Evolutionary conservation across 1,284 basidiomycete species (phyloP), one percentile per base, ranked within the genome.

Genomic region (Malassezia slooffiae): DNA sequence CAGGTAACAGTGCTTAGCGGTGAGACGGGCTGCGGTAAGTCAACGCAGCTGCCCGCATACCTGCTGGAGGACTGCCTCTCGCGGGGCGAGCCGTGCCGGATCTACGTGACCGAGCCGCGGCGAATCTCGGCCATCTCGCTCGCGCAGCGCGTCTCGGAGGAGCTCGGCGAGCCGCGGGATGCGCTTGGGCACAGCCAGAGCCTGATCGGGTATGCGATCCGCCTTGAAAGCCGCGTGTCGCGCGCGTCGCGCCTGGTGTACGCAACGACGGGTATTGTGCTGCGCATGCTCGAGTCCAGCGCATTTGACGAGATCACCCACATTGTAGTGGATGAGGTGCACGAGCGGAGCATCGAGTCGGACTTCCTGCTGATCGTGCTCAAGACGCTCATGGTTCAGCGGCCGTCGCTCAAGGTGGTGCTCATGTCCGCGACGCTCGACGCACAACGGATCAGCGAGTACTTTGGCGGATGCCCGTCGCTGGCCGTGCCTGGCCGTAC

Each of bases 351-450:
- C 3, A 96, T 99, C 57, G 91, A 99, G 68, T 90, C 87, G 0
- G 93, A 97, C 71, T 99, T 97, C 72, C 75, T 99, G 21, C 75
- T 99, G 17, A 89, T 97, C 61, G 87, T 96, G 8, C 75, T 99
- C 44, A 90, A 89, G 71, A 82, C 85, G n/a, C 73, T 97, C 16
- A 70, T 96, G 34, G 72, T 77, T 41, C 79, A 83, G 52, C 78
- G 87, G 17, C 78, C 80, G 34, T 81, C 91, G 58, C 75, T 99
- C 38, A 91, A 86, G 71, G 79, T 99, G 23, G 79, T 97, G 24
- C 77, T 97, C 42, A 99, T 99, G 93, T 95, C 89, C 19, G 93
- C 93, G 0, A 99, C 93, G 0, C 76, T 96, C 22, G 88, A 99
- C 62, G 84, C 70, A 15, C 83, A 90, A 49, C 91, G 95, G 71